Base-by-base conservation (phyloP, 176 grass and related monocot genomes). In the Pontederia paniculata region DNA sequence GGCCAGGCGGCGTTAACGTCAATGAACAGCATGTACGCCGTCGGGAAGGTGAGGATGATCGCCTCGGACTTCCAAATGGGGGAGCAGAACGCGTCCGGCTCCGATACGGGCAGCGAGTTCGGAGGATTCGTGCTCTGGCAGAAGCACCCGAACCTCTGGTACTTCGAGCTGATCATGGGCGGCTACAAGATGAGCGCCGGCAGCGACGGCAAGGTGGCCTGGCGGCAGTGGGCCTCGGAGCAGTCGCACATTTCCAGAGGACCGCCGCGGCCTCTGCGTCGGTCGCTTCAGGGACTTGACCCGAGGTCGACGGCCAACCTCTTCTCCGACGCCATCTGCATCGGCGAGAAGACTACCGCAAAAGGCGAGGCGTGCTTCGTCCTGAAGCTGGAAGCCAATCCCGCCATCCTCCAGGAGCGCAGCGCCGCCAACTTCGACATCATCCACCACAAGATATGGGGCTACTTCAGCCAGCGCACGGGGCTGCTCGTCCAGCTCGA, bases 81-180 rank as follows among this genome's bases (percentile, higher is more conserved):
- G 7, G 42, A 62, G 17, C 42, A 45, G 42, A 20, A 18, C 41
- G 41, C 13, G 42, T 17, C 58, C 17, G 9, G 25, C 25, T 31
- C 17, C 10, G 14, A 44, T 10, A 17, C 10, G 7, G 48, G 21
- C 43, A 75, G 79, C 67, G 93, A 98, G 77, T 68, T 84, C 45
- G 86, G 93, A 11, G 93, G 83, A 51, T 98, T 78, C 60, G 83
- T 98, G 77, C 80, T 98, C 48, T 97, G 83, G 93, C 93, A 97
- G 69, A 91, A 91, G 74, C 72, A 50, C 63, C 93, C 93, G 50
- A 86, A 98, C 66, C 37, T 98, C 22, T 98, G 93, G 93, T 88
- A 79, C 72, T 91, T 98, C 50, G 86, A 98, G 77, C 76, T 91
- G 49, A 81, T 97, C 69, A 91, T 97, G 83, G 79, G 71, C 8